Base-by-base conservation (phyloP, 2,329 filamentous ascomycete species). In the Calycina marina region DNA sequence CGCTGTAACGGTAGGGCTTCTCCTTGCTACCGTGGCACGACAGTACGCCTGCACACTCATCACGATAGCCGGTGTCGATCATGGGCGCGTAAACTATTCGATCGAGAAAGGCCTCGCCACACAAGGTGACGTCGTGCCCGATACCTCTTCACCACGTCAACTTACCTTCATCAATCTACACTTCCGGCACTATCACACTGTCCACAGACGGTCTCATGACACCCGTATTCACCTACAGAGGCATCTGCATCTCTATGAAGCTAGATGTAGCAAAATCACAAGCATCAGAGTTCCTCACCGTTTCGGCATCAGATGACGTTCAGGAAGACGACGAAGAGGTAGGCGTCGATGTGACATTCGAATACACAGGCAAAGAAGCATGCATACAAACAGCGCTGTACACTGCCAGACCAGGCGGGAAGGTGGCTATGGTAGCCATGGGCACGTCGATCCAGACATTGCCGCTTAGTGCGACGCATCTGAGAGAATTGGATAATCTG, bases 371-470 rank as follows among this genome's bases (percentile, higher is more conserved):
- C 16, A 80, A 83, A 39, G 77, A 80, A 40, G 63, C 69, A 1
- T 83, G 78, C 51, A 74, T 82, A 57, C 78, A 83, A 50, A 77
- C 76, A 2, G 67, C 72, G n/a, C 69, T 85, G 13, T 84, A 78
- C 43, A 75, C 75, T 3, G 75, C 77, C 6, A 65, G 65, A 36
- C 65, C 78, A 0, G 80, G 79, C 15, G 79, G 79, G 12, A 77
- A 75, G 45, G 63, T 84, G 30, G 66, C 85, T 52, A 73, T 85
- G 52, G 77, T 86, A 14, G 80, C 79, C 32, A 85, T 85, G 79
- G 80, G 80, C 22, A 79, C 70, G 4, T 78, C 79, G 0, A 68
- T 83, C 32, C 77, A 84, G 52, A 83, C 77, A 0, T 62, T 85
- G 2, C 78, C 78, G 1, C 60, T 86, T 28, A 79, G 73, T 5